Conservation (phyloP, 768 basidiomycete genomes). For the Mycena rosella region DNA sequence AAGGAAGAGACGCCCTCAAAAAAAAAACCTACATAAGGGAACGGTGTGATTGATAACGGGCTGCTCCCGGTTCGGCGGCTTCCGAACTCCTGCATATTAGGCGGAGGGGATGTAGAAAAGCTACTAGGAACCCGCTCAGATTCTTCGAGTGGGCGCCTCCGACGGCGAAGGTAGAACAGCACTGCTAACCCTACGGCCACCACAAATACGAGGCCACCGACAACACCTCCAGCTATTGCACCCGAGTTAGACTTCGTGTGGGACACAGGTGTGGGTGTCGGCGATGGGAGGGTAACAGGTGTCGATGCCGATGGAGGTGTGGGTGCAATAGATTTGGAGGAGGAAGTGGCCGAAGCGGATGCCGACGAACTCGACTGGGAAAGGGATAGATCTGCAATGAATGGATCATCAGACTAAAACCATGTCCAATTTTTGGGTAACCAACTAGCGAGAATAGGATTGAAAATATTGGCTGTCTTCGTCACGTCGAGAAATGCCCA, state of each 20-base stretch:
- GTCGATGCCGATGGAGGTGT: conserved; percentile 21
- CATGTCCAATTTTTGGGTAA: neutral
- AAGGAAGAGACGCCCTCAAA: neutral
- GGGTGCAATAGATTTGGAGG: neutral
- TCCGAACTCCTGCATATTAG: conserved; percentile 14
- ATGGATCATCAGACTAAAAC: neutral
- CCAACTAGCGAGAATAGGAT: conserved; percentile 29
- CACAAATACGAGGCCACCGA: conserved; percentile 63
- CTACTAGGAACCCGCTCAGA: conserved; percentile 28
- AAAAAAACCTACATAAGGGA: conserved; percentile 25
- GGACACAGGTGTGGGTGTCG: conserved; percentile 8
- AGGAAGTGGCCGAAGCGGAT: neutral
- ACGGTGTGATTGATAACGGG: conserved; percentile 27
- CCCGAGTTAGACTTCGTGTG: conserved; percentile 55
- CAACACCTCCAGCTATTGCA: conserved; percentile 72
- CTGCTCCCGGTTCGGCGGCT: conserved; percentile 2
- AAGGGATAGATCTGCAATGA: conserved; percentile 4
- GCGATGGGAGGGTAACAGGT: conserved; percentile 31
- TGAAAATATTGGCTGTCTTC: conserved; percentile 33
- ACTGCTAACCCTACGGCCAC: conserved; percentile 52
- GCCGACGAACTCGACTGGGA: conserved; percentile 1
- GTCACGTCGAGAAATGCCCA: conserved; percentile 73
- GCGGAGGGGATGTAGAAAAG: conserved; percentile 24
- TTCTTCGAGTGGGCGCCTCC: conserved; percentile 18
- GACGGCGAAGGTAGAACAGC: conserved; percentile 50